These are phyloP conservation scores for Xanthoconium purpureum DNA, from an alignment of 768 basidiomycete genomes.

Conservation along the genomic window DNA sequence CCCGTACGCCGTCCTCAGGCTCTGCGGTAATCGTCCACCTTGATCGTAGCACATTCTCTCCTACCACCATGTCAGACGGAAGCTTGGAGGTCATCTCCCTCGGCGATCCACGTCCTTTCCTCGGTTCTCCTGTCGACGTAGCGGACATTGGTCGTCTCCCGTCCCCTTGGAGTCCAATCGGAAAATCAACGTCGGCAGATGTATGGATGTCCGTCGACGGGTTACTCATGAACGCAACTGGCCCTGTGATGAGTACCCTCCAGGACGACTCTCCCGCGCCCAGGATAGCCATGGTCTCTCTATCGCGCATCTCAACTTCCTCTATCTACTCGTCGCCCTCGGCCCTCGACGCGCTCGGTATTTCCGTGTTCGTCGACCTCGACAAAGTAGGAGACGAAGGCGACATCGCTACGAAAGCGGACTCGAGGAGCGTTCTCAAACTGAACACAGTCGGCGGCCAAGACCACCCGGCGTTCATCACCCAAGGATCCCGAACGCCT, in stretches of 20 bases:
- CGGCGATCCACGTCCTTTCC: slow-evolving; percentile 8
- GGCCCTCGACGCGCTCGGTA: slow-evolving; percentile 17
- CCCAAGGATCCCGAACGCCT: background rate
- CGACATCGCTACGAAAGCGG: background rate
- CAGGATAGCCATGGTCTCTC: background rate
- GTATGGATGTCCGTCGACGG: slow-evolving; percentile 29
- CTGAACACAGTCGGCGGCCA: background rate
- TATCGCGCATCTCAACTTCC: background rate
- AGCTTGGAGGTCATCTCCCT: slow-evolving; percentile 24
- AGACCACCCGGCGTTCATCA: background rate
- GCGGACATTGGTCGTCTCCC: slow-evolving; percentile 15
- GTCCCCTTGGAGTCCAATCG: slow-evolving; percentile 31
- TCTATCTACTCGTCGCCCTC: slow-evolving; percentile 17
- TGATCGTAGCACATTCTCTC: slow-evolving; percentile 25
- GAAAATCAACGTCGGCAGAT: background rate
- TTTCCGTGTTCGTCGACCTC: slow-evolving; percentile 16
- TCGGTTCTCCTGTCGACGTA: slow-evolving; percentile 5
- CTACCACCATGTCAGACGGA: slow-evolving; percentile 24
- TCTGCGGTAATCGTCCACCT: slow-evolving; percentile 10
- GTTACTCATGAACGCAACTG: slow-evolving; percentile 11
- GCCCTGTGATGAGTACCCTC: slow-evolving; percentile 6
- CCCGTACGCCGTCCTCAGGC: slow-evolving; percentile 2
- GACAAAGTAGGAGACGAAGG: background rate
- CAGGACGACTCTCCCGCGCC: background rate
- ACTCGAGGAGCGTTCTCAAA: background rate